Base-by-base conservation (phyloP, 331 rosid genomes). In the Stylosanthes scabra region DNA sequence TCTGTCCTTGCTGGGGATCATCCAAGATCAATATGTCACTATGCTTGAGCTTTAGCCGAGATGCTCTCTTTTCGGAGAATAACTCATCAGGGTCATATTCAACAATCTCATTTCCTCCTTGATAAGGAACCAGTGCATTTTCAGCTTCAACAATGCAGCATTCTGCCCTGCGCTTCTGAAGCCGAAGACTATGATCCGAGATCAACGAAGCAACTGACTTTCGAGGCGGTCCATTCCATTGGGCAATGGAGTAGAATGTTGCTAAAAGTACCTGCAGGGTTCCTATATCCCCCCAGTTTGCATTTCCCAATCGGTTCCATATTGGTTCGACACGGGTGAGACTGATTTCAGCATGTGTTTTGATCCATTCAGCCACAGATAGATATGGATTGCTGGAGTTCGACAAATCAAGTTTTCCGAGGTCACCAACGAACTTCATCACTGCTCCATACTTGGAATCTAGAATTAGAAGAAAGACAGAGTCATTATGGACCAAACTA, bases 201-300 rank as follows among this genome's bases (percentile, higher is more conserved):
- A 88, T 85, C 69, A 91, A 81, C 0, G 94, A 83, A 72, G 94
- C 90, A 40, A 91, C 84, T 13, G 97, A 91, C 80, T 85, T 91
- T 81, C 97, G 78, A 3, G 97, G 94, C 0, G 94, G 94, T 49
- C 97, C 97, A 13, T 80, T 83, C 92, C 94, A 91, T 72, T 91
- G 97, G 46, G 86, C 92, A 78, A 91, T 87, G 67, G 94, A 82
- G 74, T 87, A 83, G 81, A 86, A 88, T 64, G 94, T 86, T 50
- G 97, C 94, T 82, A 88, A 82, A 29, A 91, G 86, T 74, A 88
- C 27, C 63, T 88, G 94, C 27, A 91, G 78, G 58, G 97, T 87
- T 70, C 97, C 97, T 39, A 87, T 39, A 80, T 91, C 97, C 13
- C 94, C 88, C 97, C 97, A 91, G 59, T 78, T 88, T 63, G 88